Percentiles rank a stretch among this genome's conserved stretches.
Conservation (phyloP, 257 asterid genomes). For the Gentiana dahurica region DNA sequence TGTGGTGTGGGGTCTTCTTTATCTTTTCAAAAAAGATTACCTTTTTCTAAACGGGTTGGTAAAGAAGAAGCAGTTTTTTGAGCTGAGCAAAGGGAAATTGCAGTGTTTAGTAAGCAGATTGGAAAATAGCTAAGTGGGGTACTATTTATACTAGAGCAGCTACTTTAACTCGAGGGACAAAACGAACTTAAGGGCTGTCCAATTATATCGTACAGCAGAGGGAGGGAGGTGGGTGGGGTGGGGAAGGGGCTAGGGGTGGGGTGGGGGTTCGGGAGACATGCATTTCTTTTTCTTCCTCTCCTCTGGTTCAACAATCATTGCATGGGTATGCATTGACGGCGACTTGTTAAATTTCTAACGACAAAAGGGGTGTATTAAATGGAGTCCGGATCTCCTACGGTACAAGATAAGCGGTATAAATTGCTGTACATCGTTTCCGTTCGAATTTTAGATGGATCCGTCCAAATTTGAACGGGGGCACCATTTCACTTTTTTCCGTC, state of each 20-base stretch:
- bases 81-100: conserved; percentile 9
- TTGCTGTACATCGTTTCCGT: no score
- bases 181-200: conserved; percentile 8
- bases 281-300: conserved; percentile 10
- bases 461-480: no score
- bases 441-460: no score
- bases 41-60: conserved; percentile 32
- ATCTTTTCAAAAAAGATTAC: conserved; percentile 48
- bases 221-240: conserved; percentile 10
- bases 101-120: conserved; percentile 6
- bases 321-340: conserved; percentile 63
- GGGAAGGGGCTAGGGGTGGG: not conserved
- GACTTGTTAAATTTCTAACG: conserved; percentile 13
- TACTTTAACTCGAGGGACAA: conserved; percentile 17
- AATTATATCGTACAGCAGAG: conserved; percentile 46
- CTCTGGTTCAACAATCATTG: conserved; percentile 55
- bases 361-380: no score
- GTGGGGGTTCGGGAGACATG: conserved; percentile 3
- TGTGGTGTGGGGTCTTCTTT: conserved; percentile 20
- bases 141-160: not conserved
- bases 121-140: no score
- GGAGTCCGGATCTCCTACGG: no score
- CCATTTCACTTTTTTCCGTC: no score
- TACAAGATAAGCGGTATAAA: no score
- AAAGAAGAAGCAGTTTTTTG: conserved; percentile 12